Evolutionary conservation across 108 stramenopile species (phyloP).

Genomic region (Nitzschia sp.): DNA sequence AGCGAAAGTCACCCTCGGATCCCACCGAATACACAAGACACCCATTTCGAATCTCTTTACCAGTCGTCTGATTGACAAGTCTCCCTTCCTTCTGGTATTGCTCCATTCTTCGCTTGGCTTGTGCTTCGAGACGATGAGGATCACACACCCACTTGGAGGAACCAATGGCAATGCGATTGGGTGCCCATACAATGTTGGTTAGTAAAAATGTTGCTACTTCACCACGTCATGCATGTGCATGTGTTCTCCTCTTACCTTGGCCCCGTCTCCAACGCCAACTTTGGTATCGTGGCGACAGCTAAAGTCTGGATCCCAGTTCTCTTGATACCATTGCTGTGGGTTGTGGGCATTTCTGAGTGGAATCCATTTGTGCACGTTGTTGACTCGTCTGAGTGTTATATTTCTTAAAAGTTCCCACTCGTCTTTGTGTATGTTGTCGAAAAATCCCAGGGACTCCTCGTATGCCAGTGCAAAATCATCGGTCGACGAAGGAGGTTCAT

Average conservation of each 20-base stretch:
- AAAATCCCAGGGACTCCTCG: slow-evolving; percentile 26
- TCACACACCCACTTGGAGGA: slow-evolving; percentile 40
- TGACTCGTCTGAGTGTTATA: slow-evolving; percentile 7
- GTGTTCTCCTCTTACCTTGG: slow-evolving; percentile 13
- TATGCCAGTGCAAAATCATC: neutral
- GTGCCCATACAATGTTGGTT: neutral
- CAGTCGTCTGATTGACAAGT: neutral
- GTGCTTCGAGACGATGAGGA: slow-evolving; percentile 25
- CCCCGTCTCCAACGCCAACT: slow-evolving; percentile 18
- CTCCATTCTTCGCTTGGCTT: slow-evolving; percentile 6
- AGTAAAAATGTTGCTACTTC: neutral
- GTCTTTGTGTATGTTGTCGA: slow-evolving; percentile 7
- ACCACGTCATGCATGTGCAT: neutral
- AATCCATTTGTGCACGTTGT: neutral
- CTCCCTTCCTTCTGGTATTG: slow-evolving; percentile 5
- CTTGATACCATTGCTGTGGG: slow-evolving; percentile 22
- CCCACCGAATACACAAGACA: slow-evolving; percentile 47
- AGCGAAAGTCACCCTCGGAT: slow-evolving; percentile 27
- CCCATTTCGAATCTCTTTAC: neutral
- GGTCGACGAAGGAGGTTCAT: too few species aligned
- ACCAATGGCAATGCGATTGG: neutral
- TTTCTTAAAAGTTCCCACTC: slow-evolving; percentile 16
- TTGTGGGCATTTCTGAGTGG: neutral
- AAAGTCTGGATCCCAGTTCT: slow-evolving; percentile 49
- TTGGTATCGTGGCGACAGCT: slow-evolving; percentile 32